Percentiles rank a stretch among this genome's conserved stretches.
These are phyloP conservation scores for Sugiyamaella mastotermitis DNA, from an alignment of 805 yeast species.

Conservation along the genomic window DNA sequence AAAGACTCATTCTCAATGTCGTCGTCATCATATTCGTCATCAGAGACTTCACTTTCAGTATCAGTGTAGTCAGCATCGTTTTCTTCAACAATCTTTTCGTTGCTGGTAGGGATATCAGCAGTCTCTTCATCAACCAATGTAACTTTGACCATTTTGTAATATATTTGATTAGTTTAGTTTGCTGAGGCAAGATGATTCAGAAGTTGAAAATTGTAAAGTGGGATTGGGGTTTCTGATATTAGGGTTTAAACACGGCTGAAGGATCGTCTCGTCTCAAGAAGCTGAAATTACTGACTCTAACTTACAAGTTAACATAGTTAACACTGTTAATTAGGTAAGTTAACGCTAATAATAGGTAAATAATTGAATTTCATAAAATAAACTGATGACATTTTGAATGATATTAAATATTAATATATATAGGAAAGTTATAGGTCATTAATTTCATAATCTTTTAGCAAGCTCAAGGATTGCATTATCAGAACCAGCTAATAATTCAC, in stretches of 20 bases:
- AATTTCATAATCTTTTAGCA: too few species aligned
- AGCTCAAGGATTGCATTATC: too few species aligned
- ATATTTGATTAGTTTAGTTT: too few species aligned
- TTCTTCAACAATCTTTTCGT: constrained; percentile 31
- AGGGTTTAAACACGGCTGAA: background rate
- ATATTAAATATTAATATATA: background rate
- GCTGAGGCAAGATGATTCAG: too few species aligned
- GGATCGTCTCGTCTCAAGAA: background rate
- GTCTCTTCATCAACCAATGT: constrained; percentile 51
- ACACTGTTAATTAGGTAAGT: too few species aligned
- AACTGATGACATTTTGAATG: too few species aligned
- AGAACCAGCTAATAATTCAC: too few species aligned
- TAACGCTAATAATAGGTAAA: too few species aligned
- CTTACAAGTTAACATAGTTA: too few species aligned
- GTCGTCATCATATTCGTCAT: constrained; percentile 56
- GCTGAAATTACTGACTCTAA: too few species aligned
- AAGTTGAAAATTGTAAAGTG: constrained; percentile 5
- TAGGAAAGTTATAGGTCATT: background rate
- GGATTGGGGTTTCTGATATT: constrained; percentile 7
- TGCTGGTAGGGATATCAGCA: constrained; percentile 22
- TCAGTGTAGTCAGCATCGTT: constrained; percentile 43
- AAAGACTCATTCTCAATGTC: constrained; percentile 77
- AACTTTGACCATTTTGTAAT: constrained; percentile 58
- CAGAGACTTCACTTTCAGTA: constrained; percentile 46
- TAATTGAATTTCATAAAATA: too few species aligned